Conservation (phyloP, 257 asterid species). For the Plantago ovata region DNA sequence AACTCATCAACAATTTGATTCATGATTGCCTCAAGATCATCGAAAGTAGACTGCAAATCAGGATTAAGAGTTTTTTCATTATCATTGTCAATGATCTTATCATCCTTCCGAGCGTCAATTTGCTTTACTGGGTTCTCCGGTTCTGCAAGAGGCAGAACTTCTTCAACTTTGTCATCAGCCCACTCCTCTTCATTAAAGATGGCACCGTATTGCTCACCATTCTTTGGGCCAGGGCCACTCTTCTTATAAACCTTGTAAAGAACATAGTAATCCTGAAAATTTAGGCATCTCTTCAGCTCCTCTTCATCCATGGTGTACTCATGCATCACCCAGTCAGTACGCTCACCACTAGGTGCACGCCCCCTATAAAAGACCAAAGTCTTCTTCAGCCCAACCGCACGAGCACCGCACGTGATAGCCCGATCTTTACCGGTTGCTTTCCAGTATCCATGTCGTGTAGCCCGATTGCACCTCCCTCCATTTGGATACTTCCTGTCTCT, state of each 20-base stretch:
- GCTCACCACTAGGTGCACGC: constrained; percentile 82
- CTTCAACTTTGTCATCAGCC: constrained; percentile 52
- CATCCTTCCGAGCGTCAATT: neutral
- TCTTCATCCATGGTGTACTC: constrained; percentile 83
- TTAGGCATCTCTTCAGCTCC: constrained; percentile 61
- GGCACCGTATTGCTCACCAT: constrained; percentile 98
- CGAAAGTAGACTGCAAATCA: constrained; percentile 24
- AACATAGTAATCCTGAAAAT: constrained; percentile 62
- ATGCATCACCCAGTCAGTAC: constrained; percentile 99
- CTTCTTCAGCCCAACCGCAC: constrained; percentile 81
- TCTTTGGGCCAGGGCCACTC: constrained; percentile 99
- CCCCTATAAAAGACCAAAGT: constrained; percentile 86
- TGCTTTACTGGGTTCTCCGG: constrained; percentile 23
- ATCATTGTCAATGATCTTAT: constrained; percentile 24
- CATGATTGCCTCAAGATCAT: constrained; percentile 59
- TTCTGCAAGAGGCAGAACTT: constrained; percentile 24
- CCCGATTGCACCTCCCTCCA: constrained; percentile 81
- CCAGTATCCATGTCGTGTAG: constrained; percentile 84
- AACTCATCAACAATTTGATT: constrained; percentile 36
- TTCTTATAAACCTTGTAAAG: constrained; percentile 84
- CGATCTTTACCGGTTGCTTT: constrained; percentile 96
- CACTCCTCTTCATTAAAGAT: constrained; percentile 89
- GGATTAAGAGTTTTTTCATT: constrained; percentile 3
- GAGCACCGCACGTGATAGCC: constrained; percentile 48
- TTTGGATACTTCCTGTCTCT: constrained; percentile 88